phyloP scores from a whole-genome alignment of 257 asterid species.

The Nicotiana knightiana region DNA sequence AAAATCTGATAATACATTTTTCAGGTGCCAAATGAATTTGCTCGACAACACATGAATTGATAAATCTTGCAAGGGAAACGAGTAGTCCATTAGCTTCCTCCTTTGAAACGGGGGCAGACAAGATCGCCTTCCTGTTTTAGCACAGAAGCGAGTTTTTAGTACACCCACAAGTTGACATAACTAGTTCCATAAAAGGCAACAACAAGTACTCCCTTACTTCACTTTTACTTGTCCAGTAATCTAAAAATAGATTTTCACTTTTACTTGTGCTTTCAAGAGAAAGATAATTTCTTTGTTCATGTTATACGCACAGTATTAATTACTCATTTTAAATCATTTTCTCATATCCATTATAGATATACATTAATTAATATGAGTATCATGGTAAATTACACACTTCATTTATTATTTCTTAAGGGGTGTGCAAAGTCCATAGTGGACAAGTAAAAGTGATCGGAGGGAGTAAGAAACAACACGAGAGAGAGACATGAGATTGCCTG shows the following conservation, averaged over 20 bases:
- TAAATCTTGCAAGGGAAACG: constrained; percentile 50
- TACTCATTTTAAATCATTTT: too few species aligned
- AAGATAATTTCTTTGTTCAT: too few species aligned
- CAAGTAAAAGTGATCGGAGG: too few species aligned
- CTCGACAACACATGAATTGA: constrained; percentile 51
- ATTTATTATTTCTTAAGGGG: too few species aligned
- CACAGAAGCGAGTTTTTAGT: not conserved
- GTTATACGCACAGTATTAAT: too few species aligned
- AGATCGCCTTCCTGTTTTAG: constrained; percentile 59
- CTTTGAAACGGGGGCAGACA: constrained; percentile 41
- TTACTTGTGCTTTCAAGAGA: too few species aligned
- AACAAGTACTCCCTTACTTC: not conserved
- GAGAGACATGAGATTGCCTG: not conserved
- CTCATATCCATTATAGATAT: too few species aligned
- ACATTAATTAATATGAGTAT: too few species aligned
- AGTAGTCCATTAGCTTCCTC: constrained; percentile 53
- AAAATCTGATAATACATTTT: constrained; percentile 41
- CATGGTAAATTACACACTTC: too few species aligned
- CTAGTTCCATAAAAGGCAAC: not conserved
- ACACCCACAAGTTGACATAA: not conserved
- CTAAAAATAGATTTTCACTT: too few species aligned
- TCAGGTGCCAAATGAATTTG: constrained; percentile 80
- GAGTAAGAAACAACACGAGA: not conserved
- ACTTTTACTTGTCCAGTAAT: too few species aligned
- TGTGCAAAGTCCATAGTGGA: too few species aligned